phyloP scores from a whole-genome alignment of 371 early-diverging fungal species.

The Mucor circinelloides region DNA sequence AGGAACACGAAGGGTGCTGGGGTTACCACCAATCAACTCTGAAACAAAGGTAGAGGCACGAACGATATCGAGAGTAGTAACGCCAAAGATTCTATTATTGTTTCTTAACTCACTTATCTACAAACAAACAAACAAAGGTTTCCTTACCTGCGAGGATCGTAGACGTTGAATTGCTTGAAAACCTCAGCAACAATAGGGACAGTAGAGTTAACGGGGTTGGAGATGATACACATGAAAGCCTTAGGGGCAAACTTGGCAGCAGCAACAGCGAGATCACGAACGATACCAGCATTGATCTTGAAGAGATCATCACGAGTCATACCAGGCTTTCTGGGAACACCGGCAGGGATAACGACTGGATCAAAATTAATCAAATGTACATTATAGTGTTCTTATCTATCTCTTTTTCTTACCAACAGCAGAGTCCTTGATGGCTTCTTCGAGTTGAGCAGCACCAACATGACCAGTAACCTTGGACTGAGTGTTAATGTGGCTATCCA shows the following conservation, averaged over 20 bases:
- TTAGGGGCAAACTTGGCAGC: slow-evolving; percentile 83
- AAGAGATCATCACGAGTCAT: slow-evolving; percentile 99
- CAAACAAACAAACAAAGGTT: neutral
- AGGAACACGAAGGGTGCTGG: slow-evolving; percentile 66
- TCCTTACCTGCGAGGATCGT: slow-evolving; percentile 70
- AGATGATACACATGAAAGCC: slow-evolving; percentile 95
- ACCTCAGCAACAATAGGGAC: slow-evolving; percentile 98
- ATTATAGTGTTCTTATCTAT: neutral
- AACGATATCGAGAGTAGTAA: slow-evolving; percentile 89
- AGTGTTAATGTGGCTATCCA: slow-evolving; percentile 70
- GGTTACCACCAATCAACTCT: slow-evolving; percentile 54
- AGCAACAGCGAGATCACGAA: slow-evolving; percentile 79
- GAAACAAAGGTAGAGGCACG: slow-evolving; percentile 86
- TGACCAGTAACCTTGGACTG: slow-evolving; percentile 65
- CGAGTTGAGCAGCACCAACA: slow-evolving; percentile 41
- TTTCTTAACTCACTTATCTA: neutral
- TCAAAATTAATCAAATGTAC: neutral
- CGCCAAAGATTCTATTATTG: slow-evolving; percentile 74
- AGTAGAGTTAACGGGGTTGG: slow-evolving; percentile 99
- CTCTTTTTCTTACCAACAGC: slow-evolving; percentile 33
- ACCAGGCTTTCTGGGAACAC: slow-evolving; percentile 99
- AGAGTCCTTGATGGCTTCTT: slow-evolving; percentile 53
- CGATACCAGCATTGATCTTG: slow-evolving; percentile 97
- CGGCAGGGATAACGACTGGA: slow-evolving; percentile 96
- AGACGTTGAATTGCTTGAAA: slow-evolving; percentile 87